Base-by-base conservation (phyloP, 208 protist species). In the Leishmania major region DNA sequence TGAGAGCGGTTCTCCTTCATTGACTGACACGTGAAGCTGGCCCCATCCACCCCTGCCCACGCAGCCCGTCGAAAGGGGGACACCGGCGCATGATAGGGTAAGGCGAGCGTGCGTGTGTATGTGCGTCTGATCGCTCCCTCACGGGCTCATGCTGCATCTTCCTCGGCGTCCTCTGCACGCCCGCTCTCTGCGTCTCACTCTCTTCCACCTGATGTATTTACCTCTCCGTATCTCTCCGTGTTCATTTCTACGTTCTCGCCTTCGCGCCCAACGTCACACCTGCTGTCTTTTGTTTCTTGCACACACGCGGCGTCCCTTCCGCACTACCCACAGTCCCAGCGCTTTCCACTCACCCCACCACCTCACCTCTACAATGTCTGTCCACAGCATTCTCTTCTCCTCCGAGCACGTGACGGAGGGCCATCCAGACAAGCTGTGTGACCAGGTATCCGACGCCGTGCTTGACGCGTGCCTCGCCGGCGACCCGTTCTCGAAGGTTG, bases 371-470 rank as follows among this genome's bases (percentile, higher is more conserved):
- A 85, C n/a, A 51, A 95, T 95, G 91, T 96, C 89, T 40, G 87
- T 95, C 67, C 94, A 92, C 81, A 90, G 83, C 59, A 99, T 99
- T 88, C 88, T 99, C 40, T 99, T 99, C 91, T 99, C 99, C 55
- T 99, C 98, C 59, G 99, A 99, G 94, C 99, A 98, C 80, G 99
- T 99, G 47, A 99, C 96, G 87, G 99, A 99, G 91, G 99, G 99
- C 37, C 99, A 99, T 90, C 99, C 99, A 79, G 99, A 99, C 89
- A 99, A 99, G 91, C 92, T 99, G n/a, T 99, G 98, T 89, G 99
- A 99, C 92, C 99, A 99, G 94, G 94, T 99, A 28, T 99, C 99
- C 25, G 99, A 99, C 91, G 95, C 99, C 62, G 92, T 99, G 64
- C 92, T 99, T 59, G 99, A 99, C 89, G 99, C 99, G 53, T 99